Base-by-base conservation (phyloP, 2,329 filamentous ascomycete genomes). In the Fusarium sp. region DNA sequence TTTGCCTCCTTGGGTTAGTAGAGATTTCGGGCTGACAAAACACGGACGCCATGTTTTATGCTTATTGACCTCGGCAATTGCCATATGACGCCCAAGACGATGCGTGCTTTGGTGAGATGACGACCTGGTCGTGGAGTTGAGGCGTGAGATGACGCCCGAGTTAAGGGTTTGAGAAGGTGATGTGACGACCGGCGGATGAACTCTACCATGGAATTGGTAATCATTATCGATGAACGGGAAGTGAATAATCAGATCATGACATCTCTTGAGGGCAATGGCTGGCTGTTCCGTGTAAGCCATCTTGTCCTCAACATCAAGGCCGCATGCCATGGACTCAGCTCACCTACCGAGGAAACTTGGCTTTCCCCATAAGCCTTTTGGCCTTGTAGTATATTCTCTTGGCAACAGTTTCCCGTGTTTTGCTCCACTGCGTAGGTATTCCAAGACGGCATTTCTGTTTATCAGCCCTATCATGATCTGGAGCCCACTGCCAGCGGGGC, bases 1-100 rank as follows among this genome's bases (percentile, higher is more conserved):
- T 44, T 49, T 65, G 38, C 61, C 62, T 22, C 11, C 10, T 63
- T 63, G 11, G 57, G 61, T 48, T 65, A 65, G 62, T 22, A 22
- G 40, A 28, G 15, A 26, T 32, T 22, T 26, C 3, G 19, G 31
- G 57, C 62, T 62, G 44, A 65, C 57, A 62, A 65, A 64, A 31
- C 25, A 15, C n/a, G 25, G 24, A 32, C 19, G 19, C 19, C 24
- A 35, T 35, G 29, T 39, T 28, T 28, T 42, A 10, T 12, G 35
- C 15, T 24, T 42, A 15, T 34, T 26, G 24, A 28, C 22, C 35
- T 43, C 19, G 19, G 19, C 2, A 19, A 19, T 13, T 29, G 32
- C 35, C 12, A 41, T 45, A 45, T 58, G 61, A 61, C 57, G 57
- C 42, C 58, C 44, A 45, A 35, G 36, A 29, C 34, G 47, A 49